phyloP scores from a whole-genome alignment of 1,284 basidiomycete genomes.

The Mycosarcoma mackinlayi region DNA sequence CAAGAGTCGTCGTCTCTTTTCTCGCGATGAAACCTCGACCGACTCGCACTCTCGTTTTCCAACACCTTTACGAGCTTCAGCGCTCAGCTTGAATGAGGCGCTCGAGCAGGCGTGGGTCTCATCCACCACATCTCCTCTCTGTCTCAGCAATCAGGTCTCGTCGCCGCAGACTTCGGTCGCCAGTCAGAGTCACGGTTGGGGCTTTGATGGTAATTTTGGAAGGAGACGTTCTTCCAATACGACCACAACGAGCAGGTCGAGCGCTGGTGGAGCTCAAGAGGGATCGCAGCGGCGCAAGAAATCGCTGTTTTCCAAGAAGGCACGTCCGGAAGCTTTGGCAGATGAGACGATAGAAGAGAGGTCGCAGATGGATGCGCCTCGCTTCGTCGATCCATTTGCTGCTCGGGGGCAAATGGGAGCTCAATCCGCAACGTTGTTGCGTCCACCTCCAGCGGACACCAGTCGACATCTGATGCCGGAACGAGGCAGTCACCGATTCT shows the following conservation, averaged over 20 bases:
- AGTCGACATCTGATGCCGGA: neutral
- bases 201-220: conserved; percentile 15
- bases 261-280: conserved; percentile 5
- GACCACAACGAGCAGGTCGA: conserved; percentile 19
- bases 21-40: conserved; percentile 8
- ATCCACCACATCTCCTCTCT: conserved; percentile 18
- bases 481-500: conserved; percentile 9
- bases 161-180: conserved; percentile 14
- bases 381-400: conserved; percentile 29
- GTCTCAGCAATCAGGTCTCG: conserved; percentile 27
- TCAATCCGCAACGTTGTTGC: neutral
- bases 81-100: conserved; percentile 29
- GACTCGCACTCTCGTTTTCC: neutral
- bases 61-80: conserved; percentile 9
- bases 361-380: neutral
- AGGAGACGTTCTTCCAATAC: conserved; percentile 33
- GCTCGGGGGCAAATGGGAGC: neutral
- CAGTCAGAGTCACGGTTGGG: neutral
- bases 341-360: neutral
- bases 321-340: conserved; percentile 4
- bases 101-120: conserved; percentile 24
- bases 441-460: neutral
- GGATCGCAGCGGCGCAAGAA: conserved; percentile 20
- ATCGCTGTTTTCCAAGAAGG: conserved; percentile 37
- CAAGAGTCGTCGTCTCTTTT: conserved; percentile 35